Evolutionary conservation across 768 basidiomycete species (phyloP).

Genomic region (Kondoa subrosea): DNA sequence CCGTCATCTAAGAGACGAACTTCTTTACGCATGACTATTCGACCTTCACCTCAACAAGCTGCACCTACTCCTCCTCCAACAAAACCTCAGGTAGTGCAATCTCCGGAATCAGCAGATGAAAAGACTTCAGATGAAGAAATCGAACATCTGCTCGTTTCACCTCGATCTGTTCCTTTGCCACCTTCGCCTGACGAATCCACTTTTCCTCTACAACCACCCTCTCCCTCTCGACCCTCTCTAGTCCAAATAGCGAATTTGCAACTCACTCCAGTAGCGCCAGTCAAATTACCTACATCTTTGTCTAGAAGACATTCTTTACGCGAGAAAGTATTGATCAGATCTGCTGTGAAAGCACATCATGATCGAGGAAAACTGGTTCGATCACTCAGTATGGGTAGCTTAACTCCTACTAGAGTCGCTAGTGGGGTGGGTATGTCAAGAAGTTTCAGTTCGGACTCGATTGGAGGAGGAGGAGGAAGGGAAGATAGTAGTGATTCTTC

Average conservation of each 20-base stretch:
- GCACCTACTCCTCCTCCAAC: not conserved
- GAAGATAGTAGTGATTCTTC: not conserved
- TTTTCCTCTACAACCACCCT: not conserved
- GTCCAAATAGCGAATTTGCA: not conserved
- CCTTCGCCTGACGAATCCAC: not conserved
- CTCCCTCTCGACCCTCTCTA: not conserved
- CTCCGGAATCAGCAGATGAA: not conserved
- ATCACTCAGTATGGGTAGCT: not conserved
- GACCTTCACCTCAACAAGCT: slow-evolving; percentile 1
- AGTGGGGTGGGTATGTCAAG: not conserved
- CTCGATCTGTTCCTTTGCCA: not conserved
- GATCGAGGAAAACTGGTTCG: not conserved
- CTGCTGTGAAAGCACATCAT: slow-evolving; percentile 10
- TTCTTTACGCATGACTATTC: slow-evolving; percentile 1
- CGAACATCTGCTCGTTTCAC: not conserved
- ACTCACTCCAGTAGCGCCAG: not conserved
- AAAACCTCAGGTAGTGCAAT: not conserved
- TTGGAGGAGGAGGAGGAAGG: too few species aligned
- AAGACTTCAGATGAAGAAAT: slow-evolving; percentile 5
- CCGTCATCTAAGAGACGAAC: not conserved
- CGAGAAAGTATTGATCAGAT: slow-evolving; percentile 10
- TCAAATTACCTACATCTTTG: slow-evolving; percentile 25
- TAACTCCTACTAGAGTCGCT: not conserved
- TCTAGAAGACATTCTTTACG: slow-evolving; percentile 19
- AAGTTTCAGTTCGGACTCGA: too few species aligned